Evolutionary conservation across 176 grass and related monocot genomes (phyloP).

Genomic region (Avena insularis): DNA sequence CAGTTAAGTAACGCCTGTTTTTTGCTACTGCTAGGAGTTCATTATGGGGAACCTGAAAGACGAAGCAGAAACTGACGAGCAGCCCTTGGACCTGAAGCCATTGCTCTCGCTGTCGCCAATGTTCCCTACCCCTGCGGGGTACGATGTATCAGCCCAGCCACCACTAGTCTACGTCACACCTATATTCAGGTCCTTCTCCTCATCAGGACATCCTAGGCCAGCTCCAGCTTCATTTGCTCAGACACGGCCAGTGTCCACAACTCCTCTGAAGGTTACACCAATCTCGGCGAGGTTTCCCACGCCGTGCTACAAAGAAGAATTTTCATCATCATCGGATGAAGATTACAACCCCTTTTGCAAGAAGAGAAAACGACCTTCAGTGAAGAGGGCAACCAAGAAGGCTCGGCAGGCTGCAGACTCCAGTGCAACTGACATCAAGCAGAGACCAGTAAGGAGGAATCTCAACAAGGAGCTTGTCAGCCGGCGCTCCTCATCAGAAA

Average conservation of each 20-base stretch:
- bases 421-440: slow-evolving; percentile 31
- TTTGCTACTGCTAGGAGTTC: slow-evolving; percentile 14
- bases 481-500: slow-evolving; percentile 37
- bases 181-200: slow-evolving; percentile 33
- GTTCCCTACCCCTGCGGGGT: slow-evolving; percentile 49
- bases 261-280: slow-evolving; percentile 43
- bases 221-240: slow-evolving; percentile 23
- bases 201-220: slow-evolving; percentile 14
- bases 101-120: slow-evolving; percentile 63
- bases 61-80: slow-evolving; percentile 9
- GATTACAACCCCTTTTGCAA: slow-evolving; percentile 7
- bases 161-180: slow-evolving; percentile 45
- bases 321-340: slow-evolving; percentile 9
- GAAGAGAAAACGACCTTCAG: slow-evolving; percentile 1
- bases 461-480: slow-evolving; percentile 40
- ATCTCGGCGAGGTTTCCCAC: slow-evolving; percentile 30
- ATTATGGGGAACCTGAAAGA: slow-evolving; percentile 30
- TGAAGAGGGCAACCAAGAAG: slow-evolving; percentile 38
- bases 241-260: not conserved
- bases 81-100: slow-evolving; percentile 52
- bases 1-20: slow-evolving; percentile 1
- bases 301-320: not conserved
- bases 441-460: slow-evolving; percentile 41
- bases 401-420: not conserved
- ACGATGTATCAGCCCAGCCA: slow-evolving; percentile 38